phyloP scores from a whole-genome alignment of 805 yeast genomes.

The Suhomyces sp. region DNA sequence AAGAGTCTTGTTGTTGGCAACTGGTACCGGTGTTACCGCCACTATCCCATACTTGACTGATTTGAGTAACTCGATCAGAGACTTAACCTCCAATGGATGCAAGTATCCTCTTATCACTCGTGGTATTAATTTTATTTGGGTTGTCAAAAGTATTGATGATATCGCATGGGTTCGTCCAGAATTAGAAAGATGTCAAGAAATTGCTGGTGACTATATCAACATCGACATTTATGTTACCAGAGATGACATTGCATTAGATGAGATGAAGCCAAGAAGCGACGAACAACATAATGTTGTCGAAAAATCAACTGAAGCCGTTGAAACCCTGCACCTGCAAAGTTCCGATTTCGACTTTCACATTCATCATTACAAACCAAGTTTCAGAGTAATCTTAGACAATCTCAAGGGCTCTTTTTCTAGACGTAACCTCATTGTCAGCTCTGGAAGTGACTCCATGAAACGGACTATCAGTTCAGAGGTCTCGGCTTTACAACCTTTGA shows the following conservation, averaged over 20 bases:
- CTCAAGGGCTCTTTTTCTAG: slow-evolving; percentile 15
- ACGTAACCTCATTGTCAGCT: slow-evolving; percentile 43
- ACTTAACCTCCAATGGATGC: slow-evolving; percentile 8
- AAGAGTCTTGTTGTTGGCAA: slow-evolving; percentile 39
- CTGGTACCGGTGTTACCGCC: slow-evolving; percentile 56
- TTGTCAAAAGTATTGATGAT: slow-evolving; percentile 32
- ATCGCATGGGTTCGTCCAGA: slow-evolving; percentile 44
- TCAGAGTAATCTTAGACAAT: slow-evolving; percentile 17
- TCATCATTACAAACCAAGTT: slow-evolving; percentile 19
- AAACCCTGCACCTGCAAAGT: neutral
- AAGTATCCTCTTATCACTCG: slow-evolving; percentile 16
- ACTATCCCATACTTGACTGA: slow-evolving; percentile 43
- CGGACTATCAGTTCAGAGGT: slow-evolving; percentile 37
- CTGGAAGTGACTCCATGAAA: slow-evolving; percentile 47
- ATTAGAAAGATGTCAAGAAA: slow-evolving; percentile 22
- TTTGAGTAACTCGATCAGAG: slow-evolving; percentile 17
- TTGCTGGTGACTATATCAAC: slow-evolving; percentile 27
- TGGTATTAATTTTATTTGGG: slow-evolving; percentile 46
- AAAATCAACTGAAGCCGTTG: too few relatives aligned
- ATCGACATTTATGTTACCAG: slow-evolving; percentile 28
- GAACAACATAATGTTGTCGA: too few relatives aligned
- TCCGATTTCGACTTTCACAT: slow-evolving; percentile 13
- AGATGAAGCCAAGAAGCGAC: too few relatives aligned
- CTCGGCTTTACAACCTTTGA: slow-evolving; percentile 38
- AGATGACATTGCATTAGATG: too few relatives aligned